Percentiles rank a stretch among this genome's conserved stretches.
Evolutionary conservation across 208 protist genomes (phyloP).

Genomic region (Leishmania amazonensis): DNA sequence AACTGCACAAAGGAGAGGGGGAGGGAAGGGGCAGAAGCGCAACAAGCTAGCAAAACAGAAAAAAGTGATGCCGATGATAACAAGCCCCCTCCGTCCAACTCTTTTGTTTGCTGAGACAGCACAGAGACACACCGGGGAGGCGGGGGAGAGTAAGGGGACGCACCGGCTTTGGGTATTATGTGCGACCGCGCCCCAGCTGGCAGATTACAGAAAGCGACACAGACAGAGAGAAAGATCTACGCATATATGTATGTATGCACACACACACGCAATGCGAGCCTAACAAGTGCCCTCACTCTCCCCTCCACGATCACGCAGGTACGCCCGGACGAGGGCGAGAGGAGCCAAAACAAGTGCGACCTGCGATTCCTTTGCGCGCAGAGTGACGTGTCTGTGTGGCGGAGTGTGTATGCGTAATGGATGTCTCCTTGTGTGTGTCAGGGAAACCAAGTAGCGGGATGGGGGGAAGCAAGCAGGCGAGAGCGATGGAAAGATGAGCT

Average conservation of each 20-base stretch:
- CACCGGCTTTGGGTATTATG: neutral
- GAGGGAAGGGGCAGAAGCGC: neutral
- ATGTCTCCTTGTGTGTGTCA: neutral
- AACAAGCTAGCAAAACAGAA: neutral
- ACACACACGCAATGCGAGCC: neutral
- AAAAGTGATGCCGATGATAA: neutral
- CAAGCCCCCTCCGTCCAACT: neutral
- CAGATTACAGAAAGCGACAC: neutral
- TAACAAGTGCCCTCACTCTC: neutral
- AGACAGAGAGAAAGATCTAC: neutral
- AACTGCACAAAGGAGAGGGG: neutral
- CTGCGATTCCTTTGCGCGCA: neutral
- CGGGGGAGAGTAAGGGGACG: neutral
- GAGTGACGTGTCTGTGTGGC: neutral
- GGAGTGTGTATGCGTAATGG: neutral
- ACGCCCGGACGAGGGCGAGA: neutral
- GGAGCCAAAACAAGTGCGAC: neutral
- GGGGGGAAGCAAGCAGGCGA: neutral
- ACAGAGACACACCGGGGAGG: neutral
- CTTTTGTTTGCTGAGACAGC: neutral
- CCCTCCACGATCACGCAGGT: neutral
- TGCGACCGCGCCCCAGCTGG: neutral
- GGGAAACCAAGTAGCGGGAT: neutral
- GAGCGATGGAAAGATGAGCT: neutral
- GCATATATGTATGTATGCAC: neutral